Base-by-base conservation (phyloP, 2,329 filamentous ascomycete genomes). In the Colletotrichum ledebouriae region DNA sequence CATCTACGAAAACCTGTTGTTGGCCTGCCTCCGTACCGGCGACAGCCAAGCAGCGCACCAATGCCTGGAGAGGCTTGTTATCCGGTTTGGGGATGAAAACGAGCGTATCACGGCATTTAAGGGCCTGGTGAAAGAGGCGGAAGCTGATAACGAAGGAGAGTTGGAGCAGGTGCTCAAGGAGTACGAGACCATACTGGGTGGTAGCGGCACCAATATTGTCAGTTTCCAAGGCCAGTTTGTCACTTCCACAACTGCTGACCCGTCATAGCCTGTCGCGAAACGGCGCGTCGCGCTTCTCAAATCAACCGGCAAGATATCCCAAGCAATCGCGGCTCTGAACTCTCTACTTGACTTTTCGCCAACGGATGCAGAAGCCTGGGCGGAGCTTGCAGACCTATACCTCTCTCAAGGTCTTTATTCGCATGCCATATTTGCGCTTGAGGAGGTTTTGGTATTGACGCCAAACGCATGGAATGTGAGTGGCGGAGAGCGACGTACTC, bases 401-500 rank as follows among this genome's bases (percentile, higher is more conserved):
- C 85, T 94, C 34, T 85, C 86, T 20, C 92, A 95, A 76, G 93
- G 92, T 1, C 81, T 95, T 73, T 94, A 92, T 75, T 82, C 90
- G 13, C 95, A 98, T 78, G 92, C 94, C 44, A 89, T 97, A 58
- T 97, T 92, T 78, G 91, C 94, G 69, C 82, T 97, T 50, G 96
- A 99, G 78, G 96, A 99, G 78, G 94, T 97, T 20, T 80, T 99
- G 50, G 83, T 98, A 59, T 85, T 97, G 65, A 88, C 89, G 60
- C 95, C 96, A 4, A 97, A 97, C 82, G 93, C 95, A 20, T 99
- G 96, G 94, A 98, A 97, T 83, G 93, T 96, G 78, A 78, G 92
- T 78, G 68, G 41, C 37, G 63, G 29, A 17, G 17, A 13, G 22
- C 12, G 3, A 7, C 17, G n/a, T n/a, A 33, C 12, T 41, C 12